Percentiles rank a stretch among this genome's conserved stretches.
Evolutionary conservation across 805 yeast genomes (phyloP).

Genomic region (Wickerhamiella hasegawae): DNA sequence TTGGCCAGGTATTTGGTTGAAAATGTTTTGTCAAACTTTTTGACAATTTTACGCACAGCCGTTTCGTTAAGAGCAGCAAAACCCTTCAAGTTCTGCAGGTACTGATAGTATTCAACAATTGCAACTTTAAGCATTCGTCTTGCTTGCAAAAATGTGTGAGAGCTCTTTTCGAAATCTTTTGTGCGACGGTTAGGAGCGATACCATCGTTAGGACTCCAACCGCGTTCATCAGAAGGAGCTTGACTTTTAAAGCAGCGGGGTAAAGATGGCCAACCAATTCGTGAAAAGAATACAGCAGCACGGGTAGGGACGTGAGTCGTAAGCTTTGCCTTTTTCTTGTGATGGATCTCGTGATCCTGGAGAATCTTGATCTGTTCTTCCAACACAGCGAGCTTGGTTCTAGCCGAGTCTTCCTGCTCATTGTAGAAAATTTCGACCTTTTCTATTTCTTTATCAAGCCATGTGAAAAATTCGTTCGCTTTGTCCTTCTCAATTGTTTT

Average conservation of each 20-base stretch:
- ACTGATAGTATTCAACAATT: constrained; percentile 53
- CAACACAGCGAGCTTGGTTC: constrained; percentile 40
- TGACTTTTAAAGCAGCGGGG: neutral
- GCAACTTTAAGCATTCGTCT: constrained; percentile 54
- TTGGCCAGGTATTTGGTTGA: constrained; percentile 29
- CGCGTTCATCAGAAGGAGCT: neutral
- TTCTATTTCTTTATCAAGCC: constrained; percentile 48
- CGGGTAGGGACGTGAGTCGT: constrained; percentile 10
- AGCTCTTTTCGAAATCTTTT: constrained; percentile 33
- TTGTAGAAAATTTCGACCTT: constrained; percentile 49
- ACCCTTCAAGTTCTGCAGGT: constrained; percentile 51
- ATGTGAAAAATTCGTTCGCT: constrained; percentile 35
- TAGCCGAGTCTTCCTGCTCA: constrained; percentile 42
- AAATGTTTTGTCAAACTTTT: constrained; percentile 69
- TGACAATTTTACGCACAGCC: constrained; percentile 76
- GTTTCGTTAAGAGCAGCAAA: constrained; percentile 68
- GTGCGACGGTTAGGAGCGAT: neutral
- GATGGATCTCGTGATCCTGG: constrained; percentile 33
- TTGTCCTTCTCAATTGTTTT: constrained; percentile 18
- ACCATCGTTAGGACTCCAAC: neutral
- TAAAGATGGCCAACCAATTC: neutral
- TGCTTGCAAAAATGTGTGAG: constrained; percentile 45
- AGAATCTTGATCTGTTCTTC: constrained; percentile 51
- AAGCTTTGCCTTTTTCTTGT: neutral
- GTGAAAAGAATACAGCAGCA: neutral